Evolutionary conservation across 805 yeast species (phyloP).

Genomic region (Soucietia sequanensis): DNA sequence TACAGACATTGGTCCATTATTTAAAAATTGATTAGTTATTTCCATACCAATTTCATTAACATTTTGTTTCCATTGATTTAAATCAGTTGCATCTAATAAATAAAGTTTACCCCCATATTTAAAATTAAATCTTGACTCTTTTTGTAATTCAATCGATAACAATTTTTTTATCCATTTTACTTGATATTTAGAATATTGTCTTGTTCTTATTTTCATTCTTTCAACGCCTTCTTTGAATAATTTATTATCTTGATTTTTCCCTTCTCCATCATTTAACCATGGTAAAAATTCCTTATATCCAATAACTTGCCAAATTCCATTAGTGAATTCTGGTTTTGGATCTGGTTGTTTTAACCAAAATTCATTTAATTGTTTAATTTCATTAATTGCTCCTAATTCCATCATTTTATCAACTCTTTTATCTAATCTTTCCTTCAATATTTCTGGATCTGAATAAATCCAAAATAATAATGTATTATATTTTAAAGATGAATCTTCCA

Average conservation of each 20-base stretch:
- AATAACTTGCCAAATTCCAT: constrained; percentile 91
- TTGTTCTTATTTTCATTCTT: constrained; percentile 78
- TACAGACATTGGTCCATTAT: constrained; percentile 25
- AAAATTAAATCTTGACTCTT: constrained; percentile 44
- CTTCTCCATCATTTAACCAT: constrained; percentile 43
- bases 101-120: constrained; percentile 64
- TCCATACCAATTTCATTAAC: constrained; percentile 57
- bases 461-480: constrained; percentile 73
- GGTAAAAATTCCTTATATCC: constrained; percentile 91
- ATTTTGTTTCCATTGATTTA: constrained; percentile 54
- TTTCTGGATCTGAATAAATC: constrained; percentile 68
- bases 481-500: constrained; percentile 47
- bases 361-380: constrained; percentile 59
- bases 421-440: constrained; percentile 65
- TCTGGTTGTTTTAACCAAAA: constrained; percentile 31
- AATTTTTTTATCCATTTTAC: constrained; percentile 85
- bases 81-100: constrained; percentile 74
- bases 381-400: constrained; percentile 62
- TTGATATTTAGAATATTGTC: constrained; percentile 85
- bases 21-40: constrained; percentile 43
- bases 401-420: constrained; percentile 83
- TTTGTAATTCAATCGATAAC: constrained; percentile 57
- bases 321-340: constrained; percentile 51
- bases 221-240: constrained; percentile 51
- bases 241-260: constrained; percentile 11